These are phyloP conservation scores for Sugiyamaella pinicola DNA, from an alignment of 1,139 yeast genomes.

Conservation along the genomic window DNA sequence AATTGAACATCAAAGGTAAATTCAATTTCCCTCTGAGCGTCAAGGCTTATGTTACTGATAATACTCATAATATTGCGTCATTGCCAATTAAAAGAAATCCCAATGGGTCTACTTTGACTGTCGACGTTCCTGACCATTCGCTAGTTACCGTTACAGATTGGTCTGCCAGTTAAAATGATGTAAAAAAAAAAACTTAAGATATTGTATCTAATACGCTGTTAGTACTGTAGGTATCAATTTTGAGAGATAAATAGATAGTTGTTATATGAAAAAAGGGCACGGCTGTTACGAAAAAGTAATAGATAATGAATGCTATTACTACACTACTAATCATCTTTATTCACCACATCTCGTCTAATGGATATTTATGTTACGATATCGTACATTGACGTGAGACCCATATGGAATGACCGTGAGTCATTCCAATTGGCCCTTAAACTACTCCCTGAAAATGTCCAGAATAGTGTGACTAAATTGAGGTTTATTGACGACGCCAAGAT, in stretches of 20 bases:
- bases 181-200: too few relatives aligned
- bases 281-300: too few relatives aligned
- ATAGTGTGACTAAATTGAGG: background rate
- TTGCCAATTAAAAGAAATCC: conserved; percentile 5
- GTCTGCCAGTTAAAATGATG: too few relatives aligned
- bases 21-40: background rate
- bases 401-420: conserved; percentile 15
- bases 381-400: conserved; percentile 10
- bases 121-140: conserved; percentile 9
- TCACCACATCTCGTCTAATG: background rate
- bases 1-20: background rate
- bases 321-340: background rate
- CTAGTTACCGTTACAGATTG: conserved; percentile 7
- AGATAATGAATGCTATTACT: background rate
- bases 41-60: conserved; percentile 13
- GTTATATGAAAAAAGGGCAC: too few relatives aligned
- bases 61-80: conserved; percentile 4
- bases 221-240: too few relatives aligned
- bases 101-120: background rate
- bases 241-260: too few relatives aligned
- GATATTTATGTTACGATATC: background rate
- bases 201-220: too few relatives aligned
- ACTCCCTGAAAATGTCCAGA: conserved; percentile 13
- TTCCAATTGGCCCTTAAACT: conserved; percentile 12
- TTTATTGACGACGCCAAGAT: conserved; percentile 17